Percentiles rank a stretch among this genome's conserved stretches.
Evolutionary conservation across 2,329 filamentous ascomycete species (phyloP).

Genomic region (Alternaria sp.): DNA sequence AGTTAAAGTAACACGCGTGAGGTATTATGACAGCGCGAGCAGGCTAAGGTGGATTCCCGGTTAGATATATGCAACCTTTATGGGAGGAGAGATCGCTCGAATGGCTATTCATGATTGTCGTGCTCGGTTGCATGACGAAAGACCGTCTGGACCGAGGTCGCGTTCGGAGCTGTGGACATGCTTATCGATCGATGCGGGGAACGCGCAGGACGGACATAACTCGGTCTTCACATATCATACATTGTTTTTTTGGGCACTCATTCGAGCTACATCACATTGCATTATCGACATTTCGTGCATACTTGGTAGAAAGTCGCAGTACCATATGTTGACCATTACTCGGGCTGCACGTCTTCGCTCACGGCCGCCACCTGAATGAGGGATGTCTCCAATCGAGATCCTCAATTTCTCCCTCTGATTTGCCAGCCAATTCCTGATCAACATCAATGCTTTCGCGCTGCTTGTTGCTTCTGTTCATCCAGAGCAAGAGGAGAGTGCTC

Average conservation of each 20-base stretch:
- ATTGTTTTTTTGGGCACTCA: neutral
- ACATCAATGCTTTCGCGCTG: constrained; percentile 64
- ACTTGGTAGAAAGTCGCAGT: neutral
- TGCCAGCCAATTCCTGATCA: constrained; percentile 64
- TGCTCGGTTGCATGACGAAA: constrained; percentile 23
- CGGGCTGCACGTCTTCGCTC: constrained; percentile 3
- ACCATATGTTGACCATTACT: too few species aligned
- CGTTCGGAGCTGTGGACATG: neutral
- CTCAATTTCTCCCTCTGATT: constrained; percentile 48
- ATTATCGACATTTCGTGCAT: neutral
- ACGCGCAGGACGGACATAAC: constrained; percentile 1
- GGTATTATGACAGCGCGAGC: neutral
- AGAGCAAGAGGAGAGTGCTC: constrained; percentile 61
- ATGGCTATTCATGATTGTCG: constrained; percentile 7
- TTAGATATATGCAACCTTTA: neutral
- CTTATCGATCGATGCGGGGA: constrained; percentile 19
- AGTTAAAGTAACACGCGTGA: neutral
- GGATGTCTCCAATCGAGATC: constrained; percentile 63
- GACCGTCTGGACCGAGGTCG: constrained; percentile 22
- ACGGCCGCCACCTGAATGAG: constrained; percentile 68
- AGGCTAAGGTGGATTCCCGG: neutral
- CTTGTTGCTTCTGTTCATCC: constrained; percentile 71
- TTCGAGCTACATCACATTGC: neutral
- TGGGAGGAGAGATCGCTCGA: neutral
- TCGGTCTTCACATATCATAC: neutral